Conservation (phyloP, 345 rosid genomes). For the Eucalyptus globulus region DNA sequence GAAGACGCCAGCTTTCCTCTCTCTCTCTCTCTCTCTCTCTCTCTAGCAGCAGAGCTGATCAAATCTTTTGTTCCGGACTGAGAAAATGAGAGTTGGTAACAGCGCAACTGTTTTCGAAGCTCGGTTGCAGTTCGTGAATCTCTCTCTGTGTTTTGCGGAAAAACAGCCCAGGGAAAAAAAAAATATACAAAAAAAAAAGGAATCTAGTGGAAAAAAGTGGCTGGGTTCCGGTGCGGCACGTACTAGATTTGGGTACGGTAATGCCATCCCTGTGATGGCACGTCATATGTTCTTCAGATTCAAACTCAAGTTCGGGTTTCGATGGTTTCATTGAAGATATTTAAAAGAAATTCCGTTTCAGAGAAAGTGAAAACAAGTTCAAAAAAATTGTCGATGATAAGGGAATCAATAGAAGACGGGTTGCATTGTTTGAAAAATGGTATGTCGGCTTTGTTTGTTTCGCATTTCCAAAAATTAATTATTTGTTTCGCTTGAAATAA, state of each 20-base stretch:
- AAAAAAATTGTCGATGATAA: background rate
- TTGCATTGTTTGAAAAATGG: background rate
- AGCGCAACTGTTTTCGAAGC: background rate
- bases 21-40: background rate
- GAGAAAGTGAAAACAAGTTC: background rate
- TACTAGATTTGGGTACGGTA: background rate
- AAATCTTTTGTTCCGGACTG: background rate
- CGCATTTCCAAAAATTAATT: too few relatives aligned
- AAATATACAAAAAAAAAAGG: background rate
- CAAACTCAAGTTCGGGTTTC: too few relatives aligned
- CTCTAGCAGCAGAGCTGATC: background rate
- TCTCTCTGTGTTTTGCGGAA: background rate
- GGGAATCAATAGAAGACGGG: background rate
- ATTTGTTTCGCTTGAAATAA: fast-evolving
- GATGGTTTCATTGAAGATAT: too few relatives aligned
- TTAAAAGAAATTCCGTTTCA: background rate
- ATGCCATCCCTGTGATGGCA: too few relatives aligned
- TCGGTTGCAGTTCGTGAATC: background rate
- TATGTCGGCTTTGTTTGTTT: too few relatives aligned
- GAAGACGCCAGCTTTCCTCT: background rate
- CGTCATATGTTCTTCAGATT: too few relatives aligned
- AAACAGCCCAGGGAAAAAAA: background rate
- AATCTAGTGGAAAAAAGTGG: background rate
- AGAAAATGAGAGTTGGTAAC: background rate
- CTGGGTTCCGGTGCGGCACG: background rate